These are phyloP conservation scores for Eucalyptus cloeziana DNA, from an alignment of 345 rosid species.

Conservation along the genomic window DNA sequence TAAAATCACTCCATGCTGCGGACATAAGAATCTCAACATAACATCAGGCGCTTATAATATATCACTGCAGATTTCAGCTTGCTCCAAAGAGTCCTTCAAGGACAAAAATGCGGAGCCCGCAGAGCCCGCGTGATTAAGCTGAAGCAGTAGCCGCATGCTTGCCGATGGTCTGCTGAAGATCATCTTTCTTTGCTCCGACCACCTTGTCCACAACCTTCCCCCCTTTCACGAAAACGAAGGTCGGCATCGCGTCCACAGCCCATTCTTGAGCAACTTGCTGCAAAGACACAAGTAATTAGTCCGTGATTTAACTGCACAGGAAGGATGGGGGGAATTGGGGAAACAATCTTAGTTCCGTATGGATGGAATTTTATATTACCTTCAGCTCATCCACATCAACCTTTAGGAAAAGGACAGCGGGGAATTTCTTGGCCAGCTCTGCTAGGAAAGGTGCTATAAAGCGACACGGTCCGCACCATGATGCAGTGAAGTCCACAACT, in stretches of 20 bases:
- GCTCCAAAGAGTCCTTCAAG: background rate
- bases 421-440: background rate
- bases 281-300: background rate
- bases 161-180: background rate
- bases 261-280: background rate
- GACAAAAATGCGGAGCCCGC: background rate
- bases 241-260: constrained; percentile 1
- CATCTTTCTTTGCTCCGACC: background rate
- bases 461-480: background rate
- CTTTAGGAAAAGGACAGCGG: background rate
- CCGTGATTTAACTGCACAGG: background rate
- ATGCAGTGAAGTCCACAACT: background rate
- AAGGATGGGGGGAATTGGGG: background rate
- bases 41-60: background rate
- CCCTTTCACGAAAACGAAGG: background rate
- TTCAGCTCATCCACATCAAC: background rate
- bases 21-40: background rate
- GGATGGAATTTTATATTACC: background rate
- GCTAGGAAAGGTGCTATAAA: background rate
- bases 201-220: constrained; percentile 2
- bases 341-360: background rate
- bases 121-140: background rate
- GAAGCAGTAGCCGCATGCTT: background rate
- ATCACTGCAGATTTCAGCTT: background rate
- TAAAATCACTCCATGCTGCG: background rate